phyloP scores from a whole-genome alignment of 2,329 filamentous ascomycete species.

The Aspergillus calidoustus region DNA sequence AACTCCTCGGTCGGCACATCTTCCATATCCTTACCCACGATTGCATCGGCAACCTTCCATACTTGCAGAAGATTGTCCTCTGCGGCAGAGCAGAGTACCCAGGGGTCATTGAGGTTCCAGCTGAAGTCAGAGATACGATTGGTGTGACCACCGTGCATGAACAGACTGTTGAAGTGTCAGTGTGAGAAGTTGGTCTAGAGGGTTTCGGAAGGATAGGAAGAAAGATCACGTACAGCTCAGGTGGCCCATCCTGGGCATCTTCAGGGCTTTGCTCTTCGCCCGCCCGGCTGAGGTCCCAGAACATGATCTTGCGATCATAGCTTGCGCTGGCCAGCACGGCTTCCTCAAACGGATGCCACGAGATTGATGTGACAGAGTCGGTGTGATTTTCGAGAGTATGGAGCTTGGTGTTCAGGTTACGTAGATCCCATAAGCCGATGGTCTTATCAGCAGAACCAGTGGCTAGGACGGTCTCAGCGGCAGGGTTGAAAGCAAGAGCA shows the following conservation, averaged over 20 bases:
- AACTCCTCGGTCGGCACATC: slow-evolving; percentile 79
- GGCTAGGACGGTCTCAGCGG: slow-evolving; percentile 85
- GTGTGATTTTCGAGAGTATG: slow-evolving; percentile 88
- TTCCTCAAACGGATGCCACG: slow-evolving; percentile 92
- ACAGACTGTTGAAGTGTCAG: slow-evolving; percentile 63
- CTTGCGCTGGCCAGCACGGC: slow-evolving; percentile 87
- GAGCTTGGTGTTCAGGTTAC: slow-evolving; percentile 86
- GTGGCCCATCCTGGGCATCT: slow-evolving; percentile 91
- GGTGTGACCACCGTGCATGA: slow-evolving; percentile 99
- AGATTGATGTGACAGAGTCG: slow-evolving; percentile 86
- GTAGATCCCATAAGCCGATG: slow-evolving; percentile 91
- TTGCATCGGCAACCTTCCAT: slow-evolving; percentile 84
- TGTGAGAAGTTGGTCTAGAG: slow-evolving; percentile 3
- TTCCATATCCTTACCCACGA: slow-evolving; percentile 76
- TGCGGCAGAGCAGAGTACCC: slow-evolving; percentile 92
- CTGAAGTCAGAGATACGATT: slow-evolving; percentile 96
- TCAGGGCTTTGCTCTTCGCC: slow-evolving; percentile 95
- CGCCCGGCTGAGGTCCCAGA: slow-evolving; percentile 92
- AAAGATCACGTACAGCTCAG: slow-evolving; percentile 76
- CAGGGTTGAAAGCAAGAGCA: slow-evolving; percentile 91
- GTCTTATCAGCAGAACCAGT: slow-evolving; percentile 96
- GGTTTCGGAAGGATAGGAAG: slow-evolving; percentile 2
- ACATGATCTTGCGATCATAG: slow-evolving; percentile 90
- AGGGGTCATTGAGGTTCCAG: slow-evolving; percentile 96
- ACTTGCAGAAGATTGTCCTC: slow-evolving; percentile 97